phyloP scores from a whole-genome alignment of 1,284 basidiomycete genomes.

The Wolfiporia cocos region DNA sequence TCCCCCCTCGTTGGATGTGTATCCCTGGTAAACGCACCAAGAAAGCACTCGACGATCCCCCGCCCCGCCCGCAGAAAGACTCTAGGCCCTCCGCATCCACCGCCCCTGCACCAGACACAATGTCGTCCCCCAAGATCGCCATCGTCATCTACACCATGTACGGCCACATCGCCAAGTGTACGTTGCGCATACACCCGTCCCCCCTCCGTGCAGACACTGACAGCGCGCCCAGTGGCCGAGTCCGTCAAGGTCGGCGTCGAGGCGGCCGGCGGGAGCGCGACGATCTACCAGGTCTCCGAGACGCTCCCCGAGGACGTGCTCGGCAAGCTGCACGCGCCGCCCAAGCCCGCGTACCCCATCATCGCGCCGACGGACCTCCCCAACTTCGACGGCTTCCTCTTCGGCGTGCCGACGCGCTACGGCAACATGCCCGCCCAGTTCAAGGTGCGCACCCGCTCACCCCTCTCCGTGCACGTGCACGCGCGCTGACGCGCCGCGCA shows the following conservation, averaged over 20 bases:
- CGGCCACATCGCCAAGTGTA: slow-evolving; percentile 72
- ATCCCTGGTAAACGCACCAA: slow-evolving; percentile 36
- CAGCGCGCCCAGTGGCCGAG: slow-evolving; percentile 60
- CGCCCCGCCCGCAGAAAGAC: slow-evolving; percentile 6
- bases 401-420: slow-evolving; percentile 78
- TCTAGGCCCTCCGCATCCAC: slow-evolving; percentile 11
- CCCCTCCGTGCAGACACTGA: neutral
- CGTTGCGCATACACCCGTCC: slow-evolving; percentile 20
- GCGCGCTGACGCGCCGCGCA: slow-evolving; percentile 22
- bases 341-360: slow-evolving; percentile 69
- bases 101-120: slow-evolving; percentile 14
- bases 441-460: slow-evolving; percentile 43
- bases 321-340: slow-evolving; percentile 68
- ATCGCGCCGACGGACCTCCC: slow-evolving; percentile 61
- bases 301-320: slow-evolving; percentile 80
- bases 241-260: slow-evolving; percentile 69
- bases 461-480: neutral
- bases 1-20: slow-evolving; percentile 28
- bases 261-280: slow-evolving; percentile 63
- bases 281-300: slow-evolving; percentile 82
- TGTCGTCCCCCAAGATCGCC: slow-evolving; percentile 54
- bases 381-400: slow-evolving; percentile 61
- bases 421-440: slow-evolving; percentile 68
- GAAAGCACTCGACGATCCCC: slow-evolving; percentile 25
- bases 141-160: slow-evolving; percentile 83